Percentiles rank a stretch among this genome's conserved stretches.
phyloP scores from a whole-genome alignment of 2,329 filamentous ascomycete genomes.

The Paecilomyces sp. region DNA sequence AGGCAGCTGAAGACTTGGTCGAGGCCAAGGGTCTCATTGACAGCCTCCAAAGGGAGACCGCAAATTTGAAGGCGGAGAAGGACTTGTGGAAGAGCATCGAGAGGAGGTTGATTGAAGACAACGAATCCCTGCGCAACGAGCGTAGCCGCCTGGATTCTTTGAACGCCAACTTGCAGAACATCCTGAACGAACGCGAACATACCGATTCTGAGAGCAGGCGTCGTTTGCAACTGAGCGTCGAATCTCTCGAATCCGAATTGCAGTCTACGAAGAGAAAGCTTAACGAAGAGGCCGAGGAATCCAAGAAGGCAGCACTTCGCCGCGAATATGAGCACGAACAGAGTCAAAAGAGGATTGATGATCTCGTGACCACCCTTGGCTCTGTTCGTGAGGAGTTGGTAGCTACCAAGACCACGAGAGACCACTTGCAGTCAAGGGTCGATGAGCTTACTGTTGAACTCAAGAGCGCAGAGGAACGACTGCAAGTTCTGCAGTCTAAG shows the following conservation, averaged over 20 bases:
- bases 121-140: conserved; percentile 76
- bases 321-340: conserved; percentile 89
- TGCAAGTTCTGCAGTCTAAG: conserved; percentile 72
- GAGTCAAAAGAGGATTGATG: conserved; percentile 84
- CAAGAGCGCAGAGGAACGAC: conserved; percentile 79
- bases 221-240: conserved; percentile 69
- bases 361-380: conserved; percentile 72
- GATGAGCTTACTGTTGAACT: conserved; percentile 85
- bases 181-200: conserved; percentile 87
- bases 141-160: conserved; percentile 75
- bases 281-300: conserved; percentile 73
- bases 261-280: conserved; percentile 74
- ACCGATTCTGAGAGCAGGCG: conserved; percentile 74
- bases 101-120: conserved; percentile 78
- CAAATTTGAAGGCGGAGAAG: conserved; percentile 92
- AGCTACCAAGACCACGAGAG: conserved; percentile 75
- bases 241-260: conserved; percentile 73
- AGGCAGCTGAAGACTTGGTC: conserved; percentile 86
- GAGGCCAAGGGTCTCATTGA: conserved; percentile 77
- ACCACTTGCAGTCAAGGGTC: conserved; percentile 81
- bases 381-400: conserved; percentile 81
- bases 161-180: conserved; percentile 74
- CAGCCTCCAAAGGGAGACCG: conserved; percentile 80
- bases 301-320: conserved; percentile 71
- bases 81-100: conserved; percentile 92